Evolutionary conservation across 2,329 filamentous ascomycete genomes (phyloP).

Genomic region (Conoideocrella luteorostrata): DNA sequence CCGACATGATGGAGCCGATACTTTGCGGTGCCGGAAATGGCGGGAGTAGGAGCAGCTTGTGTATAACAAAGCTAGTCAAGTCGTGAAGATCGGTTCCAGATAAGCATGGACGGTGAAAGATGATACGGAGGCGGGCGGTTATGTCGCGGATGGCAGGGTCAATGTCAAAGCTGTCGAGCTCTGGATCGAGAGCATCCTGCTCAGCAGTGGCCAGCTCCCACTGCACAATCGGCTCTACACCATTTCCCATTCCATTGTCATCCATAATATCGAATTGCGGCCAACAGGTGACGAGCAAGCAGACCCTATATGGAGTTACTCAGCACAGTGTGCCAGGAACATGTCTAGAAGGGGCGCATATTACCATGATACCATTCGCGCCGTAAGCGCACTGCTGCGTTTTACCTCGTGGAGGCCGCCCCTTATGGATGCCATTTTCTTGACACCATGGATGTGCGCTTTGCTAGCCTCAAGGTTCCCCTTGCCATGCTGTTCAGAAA

Average conservation of each 20-base stretch:
- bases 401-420: conserved; percentile 44
- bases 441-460: conserved; percentile 45
- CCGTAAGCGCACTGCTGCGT: conserved; percentile 44
- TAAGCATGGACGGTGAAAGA: conserved; percentile 33
- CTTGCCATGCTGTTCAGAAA: conserved; percentile 39
- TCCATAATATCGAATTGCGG: conserved; percentile 42
- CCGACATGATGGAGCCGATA: conserved; percentile 21
- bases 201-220: conserved; percentile 34
- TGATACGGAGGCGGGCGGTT: conserved; percentile 34
- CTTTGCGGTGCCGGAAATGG: too few relatives aligned
- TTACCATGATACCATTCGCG: conserved; percentile 49
- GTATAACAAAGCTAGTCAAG: conserved; percentile 47
- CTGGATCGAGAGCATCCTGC: not conserved
- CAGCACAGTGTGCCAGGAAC: not conserved
- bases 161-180: conserved; percentile 20
- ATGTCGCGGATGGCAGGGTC: conserved; percentile 29
- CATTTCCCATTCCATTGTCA: conserved; percentile 34
- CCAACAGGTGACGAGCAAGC: conserved; percentile 44
- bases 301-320: conserved; percentile 38
- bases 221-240: conserved; percentile 40
- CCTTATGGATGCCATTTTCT: conserved; percentile 39
- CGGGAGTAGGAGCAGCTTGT: conserved; percentile 34
- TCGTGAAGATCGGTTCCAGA: conserved; percentile 44
- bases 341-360: conserved; percentile 13
- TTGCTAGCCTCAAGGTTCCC: conserved; percentile 37